Base-by-base conservation (phyloP, 2,329 filamentous ascomycete genomes). In the Sodiomyces alkalinus region DNA sequence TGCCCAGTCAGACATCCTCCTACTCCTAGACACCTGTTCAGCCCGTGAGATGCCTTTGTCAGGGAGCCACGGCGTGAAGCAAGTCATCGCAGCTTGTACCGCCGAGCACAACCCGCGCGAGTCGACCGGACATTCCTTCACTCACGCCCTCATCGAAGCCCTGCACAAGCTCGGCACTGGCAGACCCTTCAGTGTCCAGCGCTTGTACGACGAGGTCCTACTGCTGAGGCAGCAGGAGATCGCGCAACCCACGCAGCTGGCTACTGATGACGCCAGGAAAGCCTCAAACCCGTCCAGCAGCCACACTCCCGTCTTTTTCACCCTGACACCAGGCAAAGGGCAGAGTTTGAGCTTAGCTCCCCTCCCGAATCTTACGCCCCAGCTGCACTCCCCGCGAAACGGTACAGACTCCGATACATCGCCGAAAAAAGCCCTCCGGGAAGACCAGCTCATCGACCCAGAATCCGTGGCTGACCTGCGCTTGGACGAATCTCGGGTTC, bases 1-100 rank as follows among this genome's bases (percentile, higher is more conserved):
- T 44, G 62, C 67, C 2, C 63, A 65, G 35, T 72, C 69, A 4
- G 72, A 77, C 44, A 68, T 76, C 19, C 55, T 77, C 10, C 50
- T 77, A 5, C 49, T 77, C 9, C 55, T 77, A 16, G 72, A 77
- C 44, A 68, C 66, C n/a, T 74, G 68, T 41, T 60, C 64, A 8
- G 45, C 63, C n/a, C 56, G 59, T 17, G 64, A 74, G 35, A 52
- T 56, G 8, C 51, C 61, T 2, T 48, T 58, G 28, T 52, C 60
- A 4, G 62, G 64, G 15, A 64, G 60, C 33, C 59, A 65, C 39
- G 69, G 68, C 17, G 49, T 62, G 13, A 77, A 76, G 46, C 70
- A 77, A 44, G 62, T 62, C 24, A 73, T 77, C 38, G 69, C 71
- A 5, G 68, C 70, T n/a, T 66, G 57, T 39, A 58, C 56, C 2